Conservation (phyloP, 192 early-diverging fungal genomes). For the Cetraspora pellucida region DNA sequence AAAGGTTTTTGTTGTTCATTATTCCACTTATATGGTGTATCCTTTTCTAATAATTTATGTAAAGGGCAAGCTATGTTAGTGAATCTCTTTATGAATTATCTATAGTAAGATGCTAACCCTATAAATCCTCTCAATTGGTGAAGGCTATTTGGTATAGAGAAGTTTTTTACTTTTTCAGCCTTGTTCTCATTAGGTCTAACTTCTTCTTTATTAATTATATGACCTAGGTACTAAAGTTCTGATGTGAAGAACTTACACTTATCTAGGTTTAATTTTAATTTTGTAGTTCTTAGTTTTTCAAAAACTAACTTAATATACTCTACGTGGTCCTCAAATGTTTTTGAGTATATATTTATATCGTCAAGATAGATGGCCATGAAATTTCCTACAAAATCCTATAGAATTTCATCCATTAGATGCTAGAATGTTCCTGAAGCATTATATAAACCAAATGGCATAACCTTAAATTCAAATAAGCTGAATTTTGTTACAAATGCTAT, state of each 20-base stretch:
- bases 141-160: background rate
- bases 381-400: background rate
- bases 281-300: background rate
- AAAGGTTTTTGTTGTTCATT: background rate
- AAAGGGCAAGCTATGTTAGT: background rate
- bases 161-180: background rate
- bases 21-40: background rate
- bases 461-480: slow-evolving; percentile 24
- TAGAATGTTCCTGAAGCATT: slow-evolving; percentile 38
- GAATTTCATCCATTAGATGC: background rate
- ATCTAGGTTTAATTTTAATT: background rate
- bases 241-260: background rate
- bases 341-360: slow-evolving; percentile 42
- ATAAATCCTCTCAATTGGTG: background rate
- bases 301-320: background rate
- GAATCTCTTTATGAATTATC: background rate
- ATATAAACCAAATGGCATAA: slow-evolving; percentile 39
- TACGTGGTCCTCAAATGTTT: slow-evolving; percentile 31
- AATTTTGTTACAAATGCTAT: slow-evolving; percentile 36
- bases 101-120: background rate
- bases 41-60: background rate
- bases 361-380: slow-evolving; percentile 40
- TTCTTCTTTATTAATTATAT: background rate
- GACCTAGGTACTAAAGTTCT: background rate
- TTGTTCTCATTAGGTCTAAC: background rate